A percentile compares a stretch with the other conserved stretches of the same genome.
Conservation (phyloP, 2,329 filamentous ascomycete species). For the Dothideomycetes sp. region DNA sequence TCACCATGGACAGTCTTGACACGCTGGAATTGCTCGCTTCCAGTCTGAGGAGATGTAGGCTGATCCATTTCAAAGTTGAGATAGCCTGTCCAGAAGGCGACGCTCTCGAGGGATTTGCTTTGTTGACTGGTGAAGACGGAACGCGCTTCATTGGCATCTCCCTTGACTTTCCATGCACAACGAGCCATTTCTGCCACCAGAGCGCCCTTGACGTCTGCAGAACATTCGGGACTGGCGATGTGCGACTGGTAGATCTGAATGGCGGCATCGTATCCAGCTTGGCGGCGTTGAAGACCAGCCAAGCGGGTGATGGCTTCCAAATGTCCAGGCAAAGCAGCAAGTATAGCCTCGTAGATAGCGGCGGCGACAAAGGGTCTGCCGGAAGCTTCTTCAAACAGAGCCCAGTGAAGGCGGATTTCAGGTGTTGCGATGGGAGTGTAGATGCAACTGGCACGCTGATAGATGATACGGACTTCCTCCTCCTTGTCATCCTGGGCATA, state of each 20-base stretch:
- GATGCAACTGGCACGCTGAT: slow-evolving; percentile 72
- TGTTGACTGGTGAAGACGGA: slow-evolving; percentile 74
- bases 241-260: slow-evolving; percentile 75
- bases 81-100: slow-evolving; percentile 83
- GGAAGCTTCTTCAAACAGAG: slow-evolving; percentile 84
- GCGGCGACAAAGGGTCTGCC: slow-evolving; percentile 68
- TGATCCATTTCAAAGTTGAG: slow-evolving; percentile 83
- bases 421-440: slow-evolving; percentile 83
- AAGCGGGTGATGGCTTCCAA: slow-evolving; percentile 81
- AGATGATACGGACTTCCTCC: slow-evolving; percentile 86
- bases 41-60: slow-evolving; percentile 56
- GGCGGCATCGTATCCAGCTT: slow-evolving; percentile 73
- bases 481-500: slow-evolving; percentile 67
- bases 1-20: slow-evolving; percentile 73
- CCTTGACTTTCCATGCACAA: slow-evolving; percentile 80
- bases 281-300: slow-evolving; percentile 77
- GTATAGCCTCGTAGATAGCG: slow-evolving; percentile 74
- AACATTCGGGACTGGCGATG: slow-evolving; percentile 62
- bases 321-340: slow-evolving; percentile 66
- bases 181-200: slow-evolving; percentile 82
- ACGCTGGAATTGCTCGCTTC: slow-evolving; percentile 58
- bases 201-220: slow-evolving; percentile 73
- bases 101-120: slow-evolving; percentile 75
- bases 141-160: slow-evolving; percentile 69
- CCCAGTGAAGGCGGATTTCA: slow-evolving; percentile 78